These are phyloP conservation scores for Pachyrhizus erosus DNA, from an alignment of 306 rosid genomes.

Conservation along the genomic window DNA sequence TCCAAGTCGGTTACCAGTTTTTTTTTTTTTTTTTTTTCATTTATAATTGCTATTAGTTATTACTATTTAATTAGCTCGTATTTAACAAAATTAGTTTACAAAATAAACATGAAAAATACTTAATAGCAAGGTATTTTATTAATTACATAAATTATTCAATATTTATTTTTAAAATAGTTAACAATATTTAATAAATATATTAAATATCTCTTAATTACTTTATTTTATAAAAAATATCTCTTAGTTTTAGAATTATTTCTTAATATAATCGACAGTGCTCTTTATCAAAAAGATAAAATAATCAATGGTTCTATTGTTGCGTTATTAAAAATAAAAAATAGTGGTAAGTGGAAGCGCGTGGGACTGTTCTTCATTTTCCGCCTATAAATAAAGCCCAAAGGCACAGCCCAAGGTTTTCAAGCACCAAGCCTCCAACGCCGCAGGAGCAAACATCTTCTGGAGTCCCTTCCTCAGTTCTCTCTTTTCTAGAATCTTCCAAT, in stretches of 20 bases:
- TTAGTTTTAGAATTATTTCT: too few relatives aligned
- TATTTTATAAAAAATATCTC: too few relatives aligned
- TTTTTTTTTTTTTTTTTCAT: background rate
- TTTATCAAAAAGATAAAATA: background rate
- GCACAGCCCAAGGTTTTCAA: constrained; percentile 60
- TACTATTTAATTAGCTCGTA: background rate
- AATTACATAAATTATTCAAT: background rate
- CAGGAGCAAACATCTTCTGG: background rate
- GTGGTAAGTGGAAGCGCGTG: background rate
- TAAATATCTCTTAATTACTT: too few relatives aligned
- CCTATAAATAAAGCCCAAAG: constrained; percentile 49
- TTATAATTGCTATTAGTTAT: background rate
- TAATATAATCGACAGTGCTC: background rate
- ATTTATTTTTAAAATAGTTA: background rate
- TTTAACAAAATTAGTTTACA: background rate
- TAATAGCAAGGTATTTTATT: too few relatives aligned
- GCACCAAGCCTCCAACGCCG: constrained; percentile 27
- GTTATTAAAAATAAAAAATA: background rate
- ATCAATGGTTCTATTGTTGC: background rate
- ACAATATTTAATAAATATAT: background rate
- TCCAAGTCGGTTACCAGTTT: constrained; percentile 25
- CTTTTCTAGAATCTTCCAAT: constrained; percentile 35
- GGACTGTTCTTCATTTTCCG: background rate
- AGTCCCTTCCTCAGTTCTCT: background rate
- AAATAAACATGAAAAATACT: background rate